Evolutionary conservation across 192 early-diverging fungal species (phyloP), one percentile per base, ranked within the genome.

Genomic region (Haplosporangium gracile): DNA sequence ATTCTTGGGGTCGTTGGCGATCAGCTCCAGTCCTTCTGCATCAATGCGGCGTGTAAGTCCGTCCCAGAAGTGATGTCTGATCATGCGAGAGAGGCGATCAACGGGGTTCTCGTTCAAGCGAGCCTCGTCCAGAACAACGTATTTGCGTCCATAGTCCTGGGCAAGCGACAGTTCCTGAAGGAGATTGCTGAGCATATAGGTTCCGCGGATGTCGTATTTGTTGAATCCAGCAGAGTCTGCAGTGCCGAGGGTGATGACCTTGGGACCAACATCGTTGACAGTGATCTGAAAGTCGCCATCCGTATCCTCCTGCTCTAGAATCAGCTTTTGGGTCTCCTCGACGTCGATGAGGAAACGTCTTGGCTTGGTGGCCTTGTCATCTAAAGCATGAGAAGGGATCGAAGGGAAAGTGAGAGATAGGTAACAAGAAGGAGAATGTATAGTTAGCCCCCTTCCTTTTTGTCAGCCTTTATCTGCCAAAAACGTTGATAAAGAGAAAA

Each of bases 271-370:
- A 89, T 99, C 98, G 71, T 95, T 91, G 43, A 99, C 89, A 0
- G 98, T 99, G 68, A 99, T 98, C 82, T 98, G 98, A 83, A 91
- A 94, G 77, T 99, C 96, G 40, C 95, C 95, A 89, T 98, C 94
- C 0, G 97, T 97, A 85, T 99, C 98, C 87, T 99, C 98, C 78
- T 99, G 98, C 72, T 89, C 93, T n/a, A 99, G 89, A 11, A 99
- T 90, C 26, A 83, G 76, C 69, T 94, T 91, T 68, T 95, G 93
- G 4, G 96, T 96, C 69, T 92, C 92, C 65, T 92, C 93, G 4
- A 98, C 97, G 75, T 98, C 94, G 69, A 98, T 93, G 24, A 97
- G 87, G 84, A 98, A 97, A 39, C 91, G 90, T 32, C 96, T 89
- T 5, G 96, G 91, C 36, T 91, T 90, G 65, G 70, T 77, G 49